Conservation (phyloP, 495 filamentous ascomycete genomes). For the Talaromyces trachyspermus region DNA sequence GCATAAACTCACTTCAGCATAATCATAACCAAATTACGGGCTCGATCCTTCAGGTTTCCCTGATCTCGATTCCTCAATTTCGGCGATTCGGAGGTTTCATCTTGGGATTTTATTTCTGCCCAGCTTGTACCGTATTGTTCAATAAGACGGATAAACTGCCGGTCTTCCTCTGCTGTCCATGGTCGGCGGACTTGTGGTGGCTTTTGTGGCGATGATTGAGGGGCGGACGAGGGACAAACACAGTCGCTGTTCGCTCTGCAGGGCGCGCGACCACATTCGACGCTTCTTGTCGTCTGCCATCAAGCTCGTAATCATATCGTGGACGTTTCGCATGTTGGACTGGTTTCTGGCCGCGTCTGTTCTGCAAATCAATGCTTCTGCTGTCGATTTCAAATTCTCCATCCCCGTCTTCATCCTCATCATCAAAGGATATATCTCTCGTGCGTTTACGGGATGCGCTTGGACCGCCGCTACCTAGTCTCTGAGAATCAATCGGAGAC, state of each 20-base stretch:
- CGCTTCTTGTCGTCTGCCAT: background rate
- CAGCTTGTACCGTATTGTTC: slow-evolving; percentile 15
- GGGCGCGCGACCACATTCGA: too few relatives aligned
- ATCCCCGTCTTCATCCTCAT: slow-evolving; percentile 4
- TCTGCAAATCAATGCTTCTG: slow-evolving; percentile 7
- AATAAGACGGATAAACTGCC: slow-evolving; percentile 22
- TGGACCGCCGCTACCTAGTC: slow-evolving; percentile 7
- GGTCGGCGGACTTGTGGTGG: slow-evolving; percentile 6
- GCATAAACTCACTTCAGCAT: slow-evolving; percentile 16
- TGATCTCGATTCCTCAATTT: slow-evolving; percentile 56
- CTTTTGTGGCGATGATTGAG: background rate
- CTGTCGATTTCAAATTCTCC: slow-evolving; percentile 6
- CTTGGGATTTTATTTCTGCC: slow-evolving; percentile 21
- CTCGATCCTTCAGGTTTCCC: slow-evolving; percentile 77
- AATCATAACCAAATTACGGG: slow-evolving; percentile 52
- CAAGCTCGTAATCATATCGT: background rate
- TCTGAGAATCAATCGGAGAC: slow-evolving; percentile 20
- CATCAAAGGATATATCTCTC: slow-evolving; percentile 11
- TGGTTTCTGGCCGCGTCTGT: slow-evolving; percentile 20
- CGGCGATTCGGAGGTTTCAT: slow-evolving; percentile 18
- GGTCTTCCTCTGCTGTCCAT: slow-evolving; percentile 20
- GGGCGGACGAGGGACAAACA: background rate
- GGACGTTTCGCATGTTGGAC: slow-evolving; percentile 8
- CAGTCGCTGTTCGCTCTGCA: too few relatives aligned
- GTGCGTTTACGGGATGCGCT: slow-evolving; percentile 16